Base-by-base conservation (phyloP, 1,139 yeast species). In the Kluyveromyces sp. region DNA sequence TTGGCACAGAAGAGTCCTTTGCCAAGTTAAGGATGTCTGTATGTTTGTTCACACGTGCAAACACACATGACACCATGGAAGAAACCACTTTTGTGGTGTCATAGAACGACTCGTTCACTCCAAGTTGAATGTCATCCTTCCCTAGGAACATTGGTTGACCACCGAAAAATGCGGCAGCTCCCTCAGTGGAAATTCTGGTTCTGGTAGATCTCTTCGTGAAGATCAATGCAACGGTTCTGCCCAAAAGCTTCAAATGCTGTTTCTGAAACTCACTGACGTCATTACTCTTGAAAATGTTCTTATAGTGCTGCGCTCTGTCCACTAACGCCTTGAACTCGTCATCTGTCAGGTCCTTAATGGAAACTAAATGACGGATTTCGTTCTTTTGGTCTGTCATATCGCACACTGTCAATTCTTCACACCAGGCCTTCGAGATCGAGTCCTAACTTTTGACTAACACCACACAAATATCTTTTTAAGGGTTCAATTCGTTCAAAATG, bases 121-220 rank as follows among this genome's bases (percentile, higher is more conserved):
- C 98, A 47, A 92, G 71, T 67, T 92, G 98, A 58, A 92, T 92
- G 58, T 92, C 98, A 54, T 89, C 96, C 57, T 83, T 86, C 43
- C 98, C 97, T 52, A 92, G 73, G 59, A 92, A 92, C 94, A 92
- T 84, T 12, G 98, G 96, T 53, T 82, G 94, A 6, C 94, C 98
- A 16, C 98, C 98, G 52, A 92, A 83, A 61, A 83, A 89, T 1
- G 87, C 75, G 13, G 89, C 86, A 3, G 98, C 98, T 42, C 95
- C 97, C 65, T 92, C 98, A 3, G 92, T 77, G 35, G 96, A 87
- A 35, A 92, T 78, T 65, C 98, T 78, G 30, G 98, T 92, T 67
- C 98, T 77, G 26, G 98, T 92, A 8, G 96, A 85, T 65, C 98
- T 78, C 64, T 92, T 92, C 47, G 88, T 75, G 63, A 92, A 92